These are phyloP conservation scores for Neurospora tetraspora DNA, from an alignment of 495 filamentous ascomycete species.

Conservation along the genomic window DNA sequence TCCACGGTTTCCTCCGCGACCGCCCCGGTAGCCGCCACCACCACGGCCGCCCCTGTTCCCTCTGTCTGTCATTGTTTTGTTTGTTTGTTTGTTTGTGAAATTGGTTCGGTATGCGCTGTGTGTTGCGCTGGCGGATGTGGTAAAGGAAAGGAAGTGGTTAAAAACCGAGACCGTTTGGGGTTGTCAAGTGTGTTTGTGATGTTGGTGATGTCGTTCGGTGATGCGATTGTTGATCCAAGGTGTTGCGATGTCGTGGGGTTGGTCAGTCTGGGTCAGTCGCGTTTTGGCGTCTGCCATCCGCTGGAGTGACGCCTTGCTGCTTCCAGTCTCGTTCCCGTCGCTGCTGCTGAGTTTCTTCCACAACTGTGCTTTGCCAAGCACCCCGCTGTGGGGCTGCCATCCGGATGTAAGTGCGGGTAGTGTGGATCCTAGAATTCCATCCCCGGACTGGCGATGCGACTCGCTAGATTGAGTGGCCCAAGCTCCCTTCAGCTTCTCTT, in stretches of 20 bases:
- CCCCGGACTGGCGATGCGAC: background rate
- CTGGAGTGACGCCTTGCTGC: background rate
- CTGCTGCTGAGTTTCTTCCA: background rate
- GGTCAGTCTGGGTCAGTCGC: background rate
- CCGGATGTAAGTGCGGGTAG: background rate
- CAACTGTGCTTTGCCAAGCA: background rate
- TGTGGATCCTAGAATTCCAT: background rate
- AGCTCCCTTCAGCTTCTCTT: background rate
- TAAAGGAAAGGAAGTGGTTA: background rate
- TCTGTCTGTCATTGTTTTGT: constrained; percentile 48
- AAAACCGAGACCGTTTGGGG: background rate
- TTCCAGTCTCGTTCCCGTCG: background rate
- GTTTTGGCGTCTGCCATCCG: background rate
- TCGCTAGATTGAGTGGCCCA: background rate
- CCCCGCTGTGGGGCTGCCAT: background rate
- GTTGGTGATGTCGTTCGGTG: background rate
- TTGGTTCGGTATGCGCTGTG: background rate
- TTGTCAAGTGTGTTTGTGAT: background rate
- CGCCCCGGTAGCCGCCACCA: constrained; percentile 41
- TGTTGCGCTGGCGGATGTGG: background rate
- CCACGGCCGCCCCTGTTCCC: constrained; percentile 34
- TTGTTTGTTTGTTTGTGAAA: background rate
- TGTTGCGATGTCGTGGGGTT: background rate
- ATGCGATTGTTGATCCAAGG: background rate
- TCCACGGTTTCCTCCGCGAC: constrained; percentile 26